Conservation (phyloP, 1,284 basidiomycete species). For the Trametes versicolor region DNA sequence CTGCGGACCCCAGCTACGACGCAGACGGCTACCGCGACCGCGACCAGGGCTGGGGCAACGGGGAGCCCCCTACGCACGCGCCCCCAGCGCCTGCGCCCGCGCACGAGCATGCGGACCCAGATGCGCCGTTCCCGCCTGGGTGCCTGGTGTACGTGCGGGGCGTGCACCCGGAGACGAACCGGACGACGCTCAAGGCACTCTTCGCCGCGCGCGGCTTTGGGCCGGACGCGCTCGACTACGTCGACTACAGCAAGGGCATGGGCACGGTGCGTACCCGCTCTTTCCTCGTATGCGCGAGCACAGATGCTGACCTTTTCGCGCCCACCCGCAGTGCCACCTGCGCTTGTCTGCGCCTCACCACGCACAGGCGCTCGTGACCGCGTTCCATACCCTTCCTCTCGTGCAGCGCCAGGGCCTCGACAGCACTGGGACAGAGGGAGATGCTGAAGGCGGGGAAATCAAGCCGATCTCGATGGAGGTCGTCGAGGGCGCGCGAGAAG, state of each 20-base stretch:
- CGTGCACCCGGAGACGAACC: conserved; percentile 77
- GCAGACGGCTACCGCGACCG: background rate
- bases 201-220: conserved; percentile 56
- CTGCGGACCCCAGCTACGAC: background rate
- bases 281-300: background rate
- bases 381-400: conserved; percentile 51
- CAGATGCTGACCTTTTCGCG: background rate
- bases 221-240: conserved; percentile 63
- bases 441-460: background rate
- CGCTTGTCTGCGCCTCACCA: conserved; percentile 65
- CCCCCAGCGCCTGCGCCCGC: background rate
- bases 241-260: conserved; percentile 82
- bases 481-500: conserved; percentile 69
- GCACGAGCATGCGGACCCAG: conserved; percentile 28
- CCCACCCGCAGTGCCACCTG: conserved; percentile 67
- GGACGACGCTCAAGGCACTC: conserved; percentile 73
- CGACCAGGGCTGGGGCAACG: background rate
- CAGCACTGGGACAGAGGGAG: conserved; percentile 23
- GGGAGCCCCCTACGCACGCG: background rate
- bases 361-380: conserved; percentile 53
- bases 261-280: conserved; percentile 63
- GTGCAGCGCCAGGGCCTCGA: conserved; percentile 58
- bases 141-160: conserved; percentile 78
- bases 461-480: conserved; percentile 59
- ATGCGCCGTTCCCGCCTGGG: conserved; percentile 62